Evolutionary conservation across 257 asterid genomes (phyloP).

Genomic region (Lavandula angustifolia): DNA sequence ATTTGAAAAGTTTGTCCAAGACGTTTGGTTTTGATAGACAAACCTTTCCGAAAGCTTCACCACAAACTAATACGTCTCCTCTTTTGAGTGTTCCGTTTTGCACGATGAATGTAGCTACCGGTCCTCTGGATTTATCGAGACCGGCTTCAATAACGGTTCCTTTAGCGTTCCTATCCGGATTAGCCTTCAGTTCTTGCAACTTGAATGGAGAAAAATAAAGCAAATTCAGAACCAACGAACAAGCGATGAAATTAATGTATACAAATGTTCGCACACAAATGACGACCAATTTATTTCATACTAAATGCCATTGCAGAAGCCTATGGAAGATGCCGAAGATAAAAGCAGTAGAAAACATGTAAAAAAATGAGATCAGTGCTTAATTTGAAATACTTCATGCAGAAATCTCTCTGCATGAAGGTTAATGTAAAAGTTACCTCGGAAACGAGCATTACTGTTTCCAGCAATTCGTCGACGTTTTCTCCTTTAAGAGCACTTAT

Average conservation of each 20-base stretch:
- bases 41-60: constrained; percentile 99
- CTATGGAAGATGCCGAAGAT: constrained; percentile 10
- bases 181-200: constrained; percentile 99
- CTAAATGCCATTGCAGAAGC: constrained; percentile 24
- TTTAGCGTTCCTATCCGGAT: constrained; percentile 87
- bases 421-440: constrained; percentile 60
- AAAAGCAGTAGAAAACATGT: constrained; percentile 22
- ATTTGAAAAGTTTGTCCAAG: constrained; percentile 9
- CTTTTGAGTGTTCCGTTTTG: constrained; percentile 91
- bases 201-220: constrained; percentile 28
- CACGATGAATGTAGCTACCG: constrained; percentile 91
- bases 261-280: constrained; percentile 13
- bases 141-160: constrained; percentile 98
- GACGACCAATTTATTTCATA: constrained; percentile 9
- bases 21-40: constrained; percentile 36
- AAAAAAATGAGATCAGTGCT: constrained; percentile 1
- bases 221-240: constrained; percentile 31
- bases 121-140: constrained; percentile 93
- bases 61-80: constrained; percentile 88
- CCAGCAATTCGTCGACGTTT: constrained; percentile 89
- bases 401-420: constrained; percentile 17
- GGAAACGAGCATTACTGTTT: constrained; percentile 92
- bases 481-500: constrained; percentile 98
- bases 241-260: constrained; percentile 15
- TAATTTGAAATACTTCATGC: constrained; percentile 15